Conservation (phyloP, 2,329 filamentous ascomycete genomes). For the Cladosporium sp. region DNA sequence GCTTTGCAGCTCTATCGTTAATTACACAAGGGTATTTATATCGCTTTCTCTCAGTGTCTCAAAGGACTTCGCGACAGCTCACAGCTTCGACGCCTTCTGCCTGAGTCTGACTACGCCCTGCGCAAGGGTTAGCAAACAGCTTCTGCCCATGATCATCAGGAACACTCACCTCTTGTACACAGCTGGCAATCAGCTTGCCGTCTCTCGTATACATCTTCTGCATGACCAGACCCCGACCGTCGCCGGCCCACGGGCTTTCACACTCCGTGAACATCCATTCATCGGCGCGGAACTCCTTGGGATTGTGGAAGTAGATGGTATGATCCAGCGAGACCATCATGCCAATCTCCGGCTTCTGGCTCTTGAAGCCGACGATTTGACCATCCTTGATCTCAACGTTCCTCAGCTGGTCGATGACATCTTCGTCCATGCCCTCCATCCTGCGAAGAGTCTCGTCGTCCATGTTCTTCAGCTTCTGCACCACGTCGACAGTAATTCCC, state of each 20-base stretch:
- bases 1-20: too few relatives aligned
- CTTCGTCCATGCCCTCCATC: conserved; percentile 40
- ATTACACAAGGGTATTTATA: too few relatives aligned
- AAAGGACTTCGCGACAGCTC: background rate
- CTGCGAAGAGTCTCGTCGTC: conserved; percentile 38
- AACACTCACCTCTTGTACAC: conserved; percentile 63
- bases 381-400: conserved; percentile 33
- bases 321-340: conserved; percentile 84
- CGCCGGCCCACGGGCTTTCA: conserved; percentile 72
- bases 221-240: conserved; percentile 68
- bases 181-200: conserved; percentile 69
- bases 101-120: conserved; percentile 49
- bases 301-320: conserved; percentile 50
- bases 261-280: conserved; percentile 78
- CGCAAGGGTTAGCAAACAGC: conserved; percentile 18
- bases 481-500: conserved; percentile 34
- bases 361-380: conserved; percentile 42
- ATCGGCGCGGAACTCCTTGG: conserved; percentile 45
- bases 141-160: background rate
- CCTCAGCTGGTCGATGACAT: conserved; percentile 47
- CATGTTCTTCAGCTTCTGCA: conserved; percentile 40
- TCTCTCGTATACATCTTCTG: conserved; percentile 68
- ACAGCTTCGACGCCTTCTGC: conserved; percentile 27
- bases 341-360: conserved; percentile 55
- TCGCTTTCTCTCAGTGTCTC: too few relatives aligned